Evolutionary conservation across 2,329 filamentous ascomycete species (phyloP).

Genomic region (Fusarium tricinctum): DNA sequence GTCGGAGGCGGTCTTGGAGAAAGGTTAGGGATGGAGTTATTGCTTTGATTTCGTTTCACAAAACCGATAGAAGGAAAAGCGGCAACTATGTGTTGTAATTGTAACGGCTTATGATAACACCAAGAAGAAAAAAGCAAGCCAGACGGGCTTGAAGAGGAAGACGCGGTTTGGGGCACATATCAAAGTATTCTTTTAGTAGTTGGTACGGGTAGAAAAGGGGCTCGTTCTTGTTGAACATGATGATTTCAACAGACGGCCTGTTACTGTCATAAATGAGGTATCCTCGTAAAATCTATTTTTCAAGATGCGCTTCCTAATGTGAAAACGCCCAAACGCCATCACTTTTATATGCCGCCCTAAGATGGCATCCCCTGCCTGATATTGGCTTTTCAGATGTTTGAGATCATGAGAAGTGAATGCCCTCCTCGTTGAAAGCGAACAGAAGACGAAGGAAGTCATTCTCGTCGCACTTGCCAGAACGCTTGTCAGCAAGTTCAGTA

Average conservation of each 20-base stretch:
- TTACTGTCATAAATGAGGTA: slow-evolving; percentile 29
- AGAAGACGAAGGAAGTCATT: slow-evolving; percentile 89
- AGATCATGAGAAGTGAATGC: slow-evolving; percentile 86
- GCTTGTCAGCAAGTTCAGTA: slow-evolving; percentile 83
- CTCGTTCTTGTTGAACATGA: slow-evolving; percentile 28
- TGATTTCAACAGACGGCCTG: slow-evolving; percentile 19
- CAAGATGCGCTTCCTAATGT: slow-evolving; percentile 15
- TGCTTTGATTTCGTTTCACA: slow-evolving; percentile 48
- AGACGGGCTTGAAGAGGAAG: slow-evolving; percentile 32
- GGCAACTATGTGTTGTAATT: slow-evolving; percentile 53
- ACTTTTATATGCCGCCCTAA: slow-evolving; percentile 26
- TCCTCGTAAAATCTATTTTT: slow-evolving; percentile 28
- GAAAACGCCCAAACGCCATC: slow-evolving; percentile 39
- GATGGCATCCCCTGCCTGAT: slow-evolving; percentile 1
- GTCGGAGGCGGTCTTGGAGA: slow-evolving; percentile 18
- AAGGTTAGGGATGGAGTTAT: slow-evolving; percentile 39
- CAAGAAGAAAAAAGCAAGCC: slow-evolving; percentile 41
- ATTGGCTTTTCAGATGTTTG: slow-evolving; percentile 9
- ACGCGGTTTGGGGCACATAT: slow-evolving; percentile 47
- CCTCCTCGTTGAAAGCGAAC: slow-evolving; percentile 87
- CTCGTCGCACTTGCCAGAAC: slow-evolving; percentile 90
- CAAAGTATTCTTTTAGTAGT: slow-evolving; percentile 29
- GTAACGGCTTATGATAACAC: slow-evolving; percentile 53
- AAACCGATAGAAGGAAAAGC: slow-evolving; percentile 52
- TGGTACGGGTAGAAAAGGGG: slow-evolving; percentile 25